Evolutionary conservation across 805 yeast genomes (phyloP).

Genomic region (Metschnikowia kunwiensis): DNA sequence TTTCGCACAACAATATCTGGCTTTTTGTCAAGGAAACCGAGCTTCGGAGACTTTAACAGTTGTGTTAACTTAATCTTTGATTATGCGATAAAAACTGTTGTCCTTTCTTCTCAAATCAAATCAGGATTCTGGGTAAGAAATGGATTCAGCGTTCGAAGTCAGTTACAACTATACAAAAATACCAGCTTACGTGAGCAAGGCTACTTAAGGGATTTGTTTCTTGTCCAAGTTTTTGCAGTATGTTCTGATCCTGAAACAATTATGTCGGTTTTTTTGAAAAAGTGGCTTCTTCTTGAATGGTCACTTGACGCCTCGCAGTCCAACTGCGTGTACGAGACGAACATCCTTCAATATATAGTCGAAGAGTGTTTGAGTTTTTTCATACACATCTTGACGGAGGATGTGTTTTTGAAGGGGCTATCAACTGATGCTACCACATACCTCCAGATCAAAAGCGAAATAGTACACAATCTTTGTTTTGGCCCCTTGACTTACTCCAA

Average conservation of each 20-base stretch:
- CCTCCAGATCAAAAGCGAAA: slow-evolving; percentile 57
- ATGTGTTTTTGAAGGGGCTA: slow-evolving; percentile 52
- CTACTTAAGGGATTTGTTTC: slow-evolving; percentile 70
- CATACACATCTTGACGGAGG: slow-evolving; percentile 66
- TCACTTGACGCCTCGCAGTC: slow-evolving; percentile 25
- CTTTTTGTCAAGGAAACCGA: slow-evolving; percentile 1
- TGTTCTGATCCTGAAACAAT: slow-evolving; percentile 51
- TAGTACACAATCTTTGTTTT: slow-evolving; percentile 82
- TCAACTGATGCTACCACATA: slow-evolving; percentile 48
- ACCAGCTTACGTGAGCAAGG: slow-evolving; percentile 82
- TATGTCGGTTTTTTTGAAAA: slow-evolving; percentile 53
- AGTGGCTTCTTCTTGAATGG: slow-evolving; percentile 59
- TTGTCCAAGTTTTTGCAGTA: slow-evolving; percentile 62
- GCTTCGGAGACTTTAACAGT: not conserved
- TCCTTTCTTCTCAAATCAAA: slow-evolving; percentile 76
- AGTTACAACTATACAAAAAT: slow-evolving; percentile 72
- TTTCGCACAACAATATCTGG: slow-evolving; percentile 16
- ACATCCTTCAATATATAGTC: slow-evolving; percentile 57
- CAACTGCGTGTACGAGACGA: slow-evolving; percentile 38
- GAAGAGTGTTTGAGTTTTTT: slow-evolving; percentile 76
- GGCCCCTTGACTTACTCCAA: slow-evolving; percentile 70
- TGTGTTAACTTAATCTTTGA: slow-evolving; percentile 48
- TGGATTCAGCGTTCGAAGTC: slow-evolving; percentile 78
- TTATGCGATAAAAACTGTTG: slow-evolving; percentile 73
- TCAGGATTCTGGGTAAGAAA: slow-evolving; percentile 94